Base-by-base conservation (phyloP, 2,329 filamentous ascomycete species). In the Trichoderma koningii region DNA sequence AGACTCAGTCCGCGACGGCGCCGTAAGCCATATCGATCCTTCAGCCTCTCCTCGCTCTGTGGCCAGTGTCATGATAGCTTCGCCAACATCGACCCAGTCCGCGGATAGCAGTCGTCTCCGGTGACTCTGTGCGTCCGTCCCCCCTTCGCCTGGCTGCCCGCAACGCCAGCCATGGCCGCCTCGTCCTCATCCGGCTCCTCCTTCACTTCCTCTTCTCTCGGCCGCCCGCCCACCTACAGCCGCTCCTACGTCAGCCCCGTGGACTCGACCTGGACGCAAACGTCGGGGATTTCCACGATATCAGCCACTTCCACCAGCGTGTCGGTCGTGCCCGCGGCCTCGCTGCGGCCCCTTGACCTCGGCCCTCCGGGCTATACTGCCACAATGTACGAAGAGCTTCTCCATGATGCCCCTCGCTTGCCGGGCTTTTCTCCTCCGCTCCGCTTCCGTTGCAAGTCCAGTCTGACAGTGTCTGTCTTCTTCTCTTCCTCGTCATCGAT, bases 341-440 rank as follows among this genome's bases (percentile, higher is more conserved):
- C 79, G 68, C 74, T 82, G 63, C 74, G 75, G 62, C 78, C 81
- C 42, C 77, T 83, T 48, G 82, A 84, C 69, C 76, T 84, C 52
- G 82, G 82, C 4, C 82, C 82, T 60, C 82, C 82, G 41, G 82
- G 82, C 59, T 84, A 81, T 68, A 79, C 82, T 76, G 82, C 82
- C 71, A 83, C 81, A 71, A 83, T 84, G 82, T 84, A 79, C 66
- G 71, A 69, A 63, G 47, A 55, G 48, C 48, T 38, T 12, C 7
- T 51, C 30, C 47, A 26, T 47, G 14, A 23, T 52, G 17, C 15
- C 23, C 55, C 34, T 42, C 19, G 19, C 15, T 28, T 42, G 19
- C 10, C n/a, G 23, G 63, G 41, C 26, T 34, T 14, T 10, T 34
- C 21, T 38, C 12, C 12, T 38, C 41, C 53, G 30, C 42, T 50